Evolutionary conservation across 306 rosid species (phyloP).

Genomic region (Astragalus glycyphyllos): DNA sequence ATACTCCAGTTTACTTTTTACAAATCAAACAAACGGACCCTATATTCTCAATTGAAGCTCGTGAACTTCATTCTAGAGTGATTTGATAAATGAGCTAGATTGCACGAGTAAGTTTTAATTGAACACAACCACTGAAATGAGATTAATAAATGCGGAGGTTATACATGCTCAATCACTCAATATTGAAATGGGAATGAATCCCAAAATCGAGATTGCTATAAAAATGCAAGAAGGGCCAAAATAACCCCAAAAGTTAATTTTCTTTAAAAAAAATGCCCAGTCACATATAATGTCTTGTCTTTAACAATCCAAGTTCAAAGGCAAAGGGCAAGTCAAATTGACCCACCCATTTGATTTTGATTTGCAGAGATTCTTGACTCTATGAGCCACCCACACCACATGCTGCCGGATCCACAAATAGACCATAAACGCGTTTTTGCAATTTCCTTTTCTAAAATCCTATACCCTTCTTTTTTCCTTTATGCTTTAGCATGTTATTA

Average conservation of each 20-base stretch:
- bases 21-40: no score
- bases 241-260: not conserved
- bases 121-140: not conserved
- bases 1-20: no score
- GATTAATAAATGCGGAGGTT: constrained; percentile 19
- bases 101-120: not conserved
- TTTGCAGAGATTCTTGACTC: constrained; percentile 14
- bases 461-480: not conserved
- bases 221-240: constrained; percentile 30
- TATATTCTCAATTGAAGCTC: no score
- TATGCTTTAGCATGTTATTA: not conserved
- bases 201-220: constrained; percentile 12
- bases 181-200: constrained; percentile 2
- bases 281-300: not conserved
- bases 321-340: constrained; percentile 38
- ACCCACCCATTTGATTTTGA: constrained; percentile 6
- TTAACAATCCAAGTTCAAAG: constrained; percentile 19
- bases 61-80: no score
- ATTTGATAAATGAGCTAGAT: no score
- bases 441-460: constrained; percentile 3
- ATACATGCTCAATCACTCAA: not conserved
- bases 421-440: constrained; percentile 34
- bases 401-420: constrained; percentile 32
- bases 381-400: constrained; percentile 7
- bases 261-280: not conserved